Base-by-base conservation (phyloP, 2,329 filamentous ascomycete genomes). In the Colletotrichum noveboracense region DNA sequence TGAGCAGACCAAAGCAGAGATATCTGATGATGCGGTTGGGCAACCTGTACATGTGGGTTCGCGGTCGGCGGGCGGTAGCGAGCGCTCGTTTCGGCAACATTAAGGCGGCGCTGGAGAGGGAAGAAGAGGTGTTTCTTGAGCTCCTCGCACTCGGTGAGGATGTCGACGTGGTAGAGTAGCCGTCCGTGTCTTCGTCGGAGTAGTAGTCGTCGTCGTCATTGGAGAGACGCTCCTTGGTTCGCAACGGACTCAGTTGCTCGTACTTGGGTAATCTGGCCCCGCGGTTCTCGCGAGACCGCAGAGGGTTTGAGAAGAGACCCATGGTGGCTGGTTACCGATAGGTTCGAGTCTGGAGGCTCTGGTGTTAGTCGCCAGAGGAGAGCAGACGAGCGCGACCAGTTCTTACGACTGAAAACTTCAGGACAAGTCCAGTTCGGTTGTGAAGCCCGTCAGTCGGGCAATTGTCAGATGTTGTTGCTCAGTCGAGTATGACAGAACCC, bases 11-110 rank as follows among this genome's bases (percentile, higher is more conserved):
- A 65, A 96, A 87, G 78, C 95, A 95, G 71, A 98, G 91, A 82
- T 94, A 97, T 79, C 95, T 90, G 71, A 95, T 92, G 74, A 97
- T 91, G 77, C 90, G 94, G 80, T 93, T 92, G 8, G 94, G 94
- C 56, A 96, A 85, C 36, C 92, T 89, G 80, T 94, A 94, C 68
- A 89, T 83, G 70, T 84, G 80, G 9, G 84, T 79, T 60, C 84
- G 80, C 14, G 85, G 80, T 14, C 82, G 79, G 26, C 83, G 81
- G 34, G 82, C 72, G 21, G 84, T 75, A 32, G 80, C 78, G 38
- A 83, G 81, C 16, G 80, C 79, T 76, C 83, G 83, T 67, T 85
- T 88, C 4, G 87, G 84, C 52, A 88, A 81, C 81, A 90, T 89
- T 38, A 88, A 82, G 9, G 86, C 81, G 71, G 85, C 83, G 13